phyloP scores from a whole-genome alignment of 768 basidiomycete species.

The Grammothele lineata region DNA sequence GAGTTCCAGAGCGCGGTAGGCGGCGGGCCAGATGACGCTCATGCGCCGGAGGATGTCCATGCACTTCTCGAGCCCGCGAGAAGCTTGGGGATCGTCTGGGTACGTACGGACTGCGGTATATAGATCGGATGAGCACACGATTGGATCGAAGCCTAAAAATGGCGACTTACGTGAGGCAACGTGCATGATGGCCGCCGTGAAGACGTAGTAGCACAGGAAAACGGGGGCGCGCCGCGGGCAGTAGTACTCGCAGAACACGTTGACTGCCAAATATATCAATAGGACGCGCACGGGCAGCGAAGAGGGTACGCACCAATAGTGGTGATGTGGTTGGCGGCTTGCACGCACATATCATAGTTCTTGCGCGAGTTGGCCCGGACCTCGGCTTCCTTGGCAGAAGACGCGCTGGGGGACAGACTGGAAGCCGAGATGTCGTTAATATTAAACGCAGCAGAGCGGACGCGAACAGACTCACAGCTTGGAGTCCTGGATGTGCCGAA shows the following conservation, averaged over 20 bases:
- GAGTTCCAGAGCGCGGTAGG: slow-evolving; percentile 68
- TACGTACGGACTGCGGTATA: slow-evolving; percentile 49
- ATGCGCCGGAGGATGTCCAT: slow-evolving; percentile 64
- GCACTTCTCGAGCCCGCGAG: slow-evolving; percentile 57
- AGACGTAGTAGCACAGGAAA: slow-evolving; percentile 75
- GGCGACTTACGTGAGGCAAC: slow-evolving; percentile 52
- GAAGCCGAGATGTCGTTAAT: background rate
- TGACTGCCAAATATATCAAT: slow-evolving; percentile 33
- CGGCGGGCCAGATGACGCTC: slow-evolving; percentile 72
- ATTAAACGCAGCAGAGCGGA: background rate
- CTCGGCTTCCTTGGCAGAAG: slow-evolving; percentile 45
- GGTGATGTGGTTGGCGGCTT: slow-evolving; percentile 77
- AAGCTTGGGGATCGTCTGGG: slow-evolving; percentile 67
- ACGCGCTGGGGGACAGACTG: slow-evolving; percentile 12
- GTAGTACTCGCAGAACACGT: slow-evolving; percentile 60
- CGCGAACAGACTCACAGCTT: slow-evolving; percentile 14
- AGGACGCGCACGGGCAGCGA: background rate
- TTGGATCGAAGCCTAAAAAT: background rate
- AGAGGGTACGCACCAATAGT: slow-evolving; percentile 48
- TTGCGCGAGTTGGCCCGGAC: slow-evolving; percentile 50
- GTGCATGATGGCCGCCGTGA: slow-evolving; percentile 79
- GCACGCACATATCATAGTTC: slow-evolving; percentile 68
- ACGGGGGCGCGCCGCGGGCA: slow-evolving; percentile 57
- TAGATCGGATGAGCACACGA: background rate
- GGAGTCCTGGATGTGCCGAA: slow-evolving; percentile 26